phyloP scores from a whole-genome alignment of 2,329 filamentous ascomycete species.

The Remersonia thermophila region DNA sequence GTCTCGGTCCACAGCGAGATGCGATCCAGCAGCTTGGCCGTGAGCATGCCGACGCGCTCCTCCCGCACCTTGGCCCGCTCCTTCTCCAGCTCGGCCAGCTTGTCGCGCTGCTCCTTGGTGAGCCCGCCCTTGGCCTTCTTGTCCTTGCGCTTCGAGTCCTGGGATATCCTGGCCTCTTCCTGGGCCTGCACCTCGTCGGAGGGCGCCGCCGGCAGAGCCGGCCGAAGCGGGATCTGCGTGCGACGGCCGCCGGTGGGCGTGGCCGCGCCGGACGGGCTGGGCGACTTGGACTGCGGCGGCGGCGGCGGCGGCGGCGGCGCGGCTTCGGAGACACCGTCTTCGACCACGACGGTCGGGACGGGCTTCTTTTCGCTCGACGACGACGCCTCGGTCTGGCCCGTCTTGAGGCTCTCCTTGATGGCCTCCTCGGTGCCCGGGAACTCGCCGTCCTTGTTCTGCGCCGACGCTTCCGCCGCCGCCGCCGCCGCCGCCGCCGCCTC shows the following conservation, averaged over 20 bases:
- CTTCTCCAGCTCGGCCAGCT: slow-evolving; percentile 75
- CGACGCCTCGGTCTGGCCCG: slow-evolving; percentile 21
- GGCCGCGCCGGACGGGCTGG: slow-evolving; percentile 26
- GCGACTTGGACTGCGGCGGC: slow-evolving; percentile 16
- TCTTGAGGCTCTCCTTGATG: slow-evolving; percentile 41
- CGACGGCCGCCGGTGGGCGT: slow-evolving; percentile 24
- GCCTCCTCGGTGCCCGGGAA: slow-evolving; percentile 46
- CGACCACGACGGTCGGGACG: slow-evolving; percentile 28
- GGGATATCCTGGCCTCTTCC: slow-evolving; percentile 32
- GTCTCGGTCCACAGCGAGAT: slow-evolving; percentile 96
- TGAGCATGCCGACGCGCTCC: slow-evolving; percentile 72
- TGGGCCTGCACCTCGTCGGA: slow-evolving; percentile 65
- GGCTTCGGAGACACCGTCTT: slow-evolving; percentile 21
- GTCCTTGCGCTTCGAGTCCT: slow-evolving; percentile 51
- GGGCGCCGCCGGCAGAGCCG: slow-evolving; percentile 71
- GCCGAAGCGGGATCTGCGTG: slow-evolving; percentile 59
- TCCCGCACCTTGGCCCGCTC: slow-evolving; percentile 76
- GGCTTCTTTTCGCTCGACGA: slow-evolving; percentile 19
- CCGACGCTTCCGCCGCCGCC: slow-evolving; percentile 18
- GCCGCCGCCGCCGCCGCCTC: slow-evolving; percentile 30
- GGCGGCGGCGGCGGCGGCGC: slow-evolving; percentile 5
- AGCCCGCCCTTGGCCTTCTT: slow-evolving; percentile 76
- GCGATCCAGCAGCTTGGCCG: slow-evolving; percentile 76
- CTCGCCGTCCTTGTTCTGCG: slow-evolving; percentile 31
- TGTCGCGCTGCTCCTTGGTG: slow-evolving; percentile 84